Base-by-base conservation (phyloP, 768 basidiomycete genomes). In the Russula ochroleuca region DNA sequence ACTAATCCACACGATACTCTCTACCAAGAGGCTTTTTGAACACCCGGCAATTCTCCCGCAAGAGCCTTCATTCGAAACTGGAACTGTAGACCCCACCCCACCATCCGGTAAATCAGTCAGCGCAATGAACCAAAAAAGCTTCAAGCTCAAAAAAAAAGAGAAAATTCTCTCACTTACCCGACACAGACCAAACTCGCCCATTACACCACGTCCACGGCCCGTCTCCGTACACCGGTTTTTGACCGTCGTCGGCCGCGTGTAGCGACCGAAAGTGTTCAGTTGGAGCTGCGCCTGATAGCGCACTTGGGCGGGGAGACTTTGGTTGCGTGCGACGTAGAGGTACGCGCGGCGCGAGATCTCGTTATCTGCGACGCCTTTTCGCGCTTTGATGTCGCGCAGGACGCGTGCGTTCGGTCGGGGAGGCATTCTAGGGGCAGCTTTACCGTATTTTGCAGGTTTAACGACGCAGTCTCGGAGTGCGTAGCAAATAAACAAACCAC, bases 241-340 rank as follows among this genome's bases (percentile, higher is more conserved):
- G 37, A 97, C 90, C 2, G 85, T 86, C 15, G 86, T 86, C n/a
- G 92, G 89, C 43, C 91, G 85, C 0, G 91, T 88, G 73, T 92
- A 87, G 28, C 84, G 82, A 54, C 83, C 86, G 69, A 97, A 92
- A 6, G 87, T 85, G 75, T 96, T 96, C 55, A 97, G 80, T 71
- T 97, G 94, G 65, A 98, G 77, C 74, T 97, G 94, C 17, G 96
- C 96, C 68, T 94, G 91, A 73, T 94, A 91, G 61, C 96, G 90
- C 52, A 98, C 83, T 72, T 91, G 87, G 2, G 92, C 80, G 17
- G 94, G 87, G n/a, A 98, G 77, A 2, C 87, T 84, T 72, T 91
- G 86, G 76, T 98, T 98, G 64, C 96, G 84, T 25, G 95, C 94
- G 68, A 98, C 90, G 75, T 86, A 94, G 55, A 98, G 85, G 75